phyloP scores from a whole-genome alignment of 768 basidiomycete genomes.

The Agaricus subrufescens region DNA sequence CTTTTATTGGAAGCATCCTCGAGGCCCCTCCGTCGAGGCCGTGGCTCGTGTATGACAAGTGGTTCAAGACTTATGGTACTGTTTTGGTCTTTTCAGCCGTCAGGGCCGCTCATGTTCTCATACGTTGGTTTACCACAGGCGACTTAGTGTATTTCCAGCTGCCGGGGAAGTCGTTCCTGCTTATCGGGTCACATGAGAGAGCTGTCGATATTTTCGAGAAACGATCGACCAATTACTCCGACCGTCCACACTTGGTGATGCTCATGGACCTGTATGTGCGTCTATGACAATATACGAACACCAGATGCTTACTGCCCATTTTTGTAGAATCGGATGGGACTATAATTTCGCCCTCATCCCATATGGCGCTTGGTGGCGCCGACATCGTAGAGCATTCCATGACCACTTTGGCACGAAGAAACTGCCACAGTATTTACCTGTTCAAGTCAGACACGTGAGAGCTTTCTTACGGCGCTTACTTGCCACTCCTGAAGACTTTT shows the following conservation, averaged over 20 bases:
- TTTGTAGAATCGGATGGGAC: slow-evolving; percentile 26
- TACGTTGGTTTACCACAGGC: slow-evolving; percentile 12
- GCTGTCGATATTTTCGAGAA: slow-evolving; percentile 37
- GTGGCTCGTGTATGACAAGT: slow-evolving; percentile 15
- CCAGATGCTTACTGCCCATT: no score
- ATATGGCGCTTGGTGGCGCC: slow-evolving; percentile 30
- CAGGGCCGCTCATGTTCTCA: slow-evolving; percentile 13
- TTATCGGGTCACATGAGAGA: slow-evolving; percentile 29
- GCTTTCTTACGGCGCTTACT: slow-evolving; percentile 30
- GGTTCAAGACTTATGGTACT: slow-evolving; percentile 15
- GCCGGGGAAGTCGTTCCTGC: slow-evolving; percentile 25
- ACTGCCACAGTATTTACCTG: slow-evolving; percentile 29
- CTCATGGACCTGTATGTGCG: slow-evolving; percentile 37
- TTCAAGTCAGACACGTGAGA: slow-evolving; percentile 34
- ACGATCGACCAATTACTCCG: slow-evolving; percentile 35
- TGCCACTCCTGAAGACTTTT: slow-evolving; percentile 23
- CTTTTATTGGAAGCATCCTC: slow-evolving; percentile 16
- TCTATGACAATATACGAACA: background rate
- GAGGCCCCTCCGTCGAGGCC: slow-evolving; percentile 12
- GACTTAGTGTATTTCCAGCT: slow-evolving; percentile 24
- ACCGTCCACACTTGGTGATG: slow-evolving; percentile 33
- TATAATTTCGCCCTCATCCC: slow-evolving; percentile 37
- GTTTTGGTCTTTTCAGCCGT: slow-evolving; percentile 24
- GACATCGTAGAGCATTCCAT: slow-evolving; percentile 41
- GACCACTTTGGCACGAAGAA: slow-evolving; percentile 33